Conservation (phyloP, 2,329 filamentous ascomycete species). For the Pseudopithomyces maydicus region DNA sequence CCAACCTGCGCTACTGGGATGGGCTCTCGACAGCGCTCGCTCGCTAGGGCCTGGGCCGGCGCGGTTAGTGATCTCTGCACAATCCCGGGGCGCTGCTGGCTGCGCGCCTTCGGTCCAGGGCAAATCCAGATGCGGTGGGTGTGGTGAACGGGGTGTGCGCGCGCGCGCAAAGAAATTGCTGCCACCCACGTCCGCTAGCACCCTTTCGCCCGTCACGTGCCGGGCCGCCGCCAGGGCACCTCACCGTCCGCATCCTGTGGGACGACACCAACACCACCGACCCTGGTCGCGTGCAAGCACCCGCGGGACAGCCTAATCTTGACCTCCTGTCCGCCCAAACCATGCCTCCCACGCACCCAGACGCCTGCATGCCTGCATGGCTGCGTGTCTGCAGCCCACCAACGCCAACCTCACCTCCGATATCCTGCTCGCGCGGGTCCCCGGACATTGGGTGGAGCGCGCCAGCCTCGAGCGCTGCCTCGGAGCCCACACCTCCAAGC, state of each 20-base stretch:
- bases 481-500: too few species aligned
- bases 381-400: not conserved
- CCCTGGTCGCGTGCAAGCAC: not conserved
- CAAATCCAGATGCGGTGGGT: conserved; percentile 5
- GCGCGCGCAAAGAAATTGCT: conserved; percentile 8
- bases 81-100: not conserved
- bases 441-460: not conserved
- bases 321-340: not conserved
- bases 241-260: too few species aligned
- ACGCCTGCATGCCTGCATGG: not conserved
- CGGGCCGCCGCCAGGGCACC: not conserved
- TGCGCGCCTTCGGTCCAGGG: not conserved
- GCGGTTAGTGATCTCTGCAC: not conserved
- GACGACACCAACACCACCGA: not conserved
- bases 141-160: conserved; percentile 12
- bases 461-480: not conserved
- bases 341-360: not conserved
- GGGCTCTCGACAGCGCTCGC: not conserved
- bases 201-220: conserved; percentile 1
- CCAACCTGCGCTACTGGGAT: conserved; percentile 4
- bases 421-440: not conserved
- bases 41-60: conserved; percentile 1
- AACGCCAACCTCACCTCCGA: not conserved
- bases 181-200: conserved; percentile 6
- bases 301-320: conserved; percentile 5